These are phyloP conservation scores for Penicillium olsonii DNA, from an alignment of 2,329 filamentous ascomycete species.

Conservation along the genomic window DNA sequence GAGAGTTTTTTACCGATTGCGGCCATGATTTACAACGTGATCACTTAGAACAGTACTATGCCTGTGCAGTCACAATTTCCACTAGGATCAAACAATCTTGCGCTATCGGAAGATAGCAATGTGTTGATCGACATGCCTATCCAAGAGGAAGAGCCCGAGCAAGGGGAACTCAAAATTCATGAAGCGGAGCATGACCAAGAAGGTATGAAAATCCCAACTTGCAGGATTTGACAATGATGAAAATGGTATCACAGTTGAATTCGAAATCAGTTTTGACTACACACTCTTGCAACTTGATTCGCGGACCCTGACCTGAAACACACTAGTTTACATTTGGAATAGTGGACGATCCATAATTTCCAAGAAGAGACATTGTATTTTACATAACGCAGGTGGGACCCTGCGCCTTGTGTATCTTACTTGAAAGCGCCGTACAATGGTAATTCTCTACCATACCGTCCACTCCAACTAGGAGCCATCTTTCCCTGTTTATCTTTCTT, in stretches of 20 bases:
- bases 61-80: too few relatives aligned
- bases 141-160: too few relatives aligned
- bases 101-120: too few relatives aligned
- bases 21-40: too few relatives aligned
- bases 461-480: not conserved
- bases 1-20: too few relatives aligned
- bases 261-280: conserved; percentile 3
- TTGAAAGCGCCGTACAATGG: conserved; percentile 1
- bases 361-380: conserved; percentile 7
- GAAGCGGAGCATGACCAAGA: too few relatives aligned
- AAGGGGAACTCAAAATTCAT: too few relatives aligned
- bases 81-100: too few relatives aligned
- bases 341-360: not conserved
- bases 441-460: conserved; percentile 1
- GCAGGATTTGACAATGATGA: too few relatives aligned
- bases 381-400: conserved; percentile 2
- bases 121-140: too few relatives aligned
- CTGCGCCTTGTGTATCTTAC: conserved; percentile 4
- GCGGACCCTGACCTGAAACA: conserved; percentile 4
- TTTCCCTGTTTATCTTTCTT: not conserved
- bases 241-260: not conserved
- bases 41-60: too few relatives aligned
- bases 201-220: too few relatives aligned
- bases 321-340: not conserved
- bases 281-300: conserved; percentile 3